Conservation (phyloP, 2,329 filamentous ascomycete species). For the Cercospora sojina region DNA sequence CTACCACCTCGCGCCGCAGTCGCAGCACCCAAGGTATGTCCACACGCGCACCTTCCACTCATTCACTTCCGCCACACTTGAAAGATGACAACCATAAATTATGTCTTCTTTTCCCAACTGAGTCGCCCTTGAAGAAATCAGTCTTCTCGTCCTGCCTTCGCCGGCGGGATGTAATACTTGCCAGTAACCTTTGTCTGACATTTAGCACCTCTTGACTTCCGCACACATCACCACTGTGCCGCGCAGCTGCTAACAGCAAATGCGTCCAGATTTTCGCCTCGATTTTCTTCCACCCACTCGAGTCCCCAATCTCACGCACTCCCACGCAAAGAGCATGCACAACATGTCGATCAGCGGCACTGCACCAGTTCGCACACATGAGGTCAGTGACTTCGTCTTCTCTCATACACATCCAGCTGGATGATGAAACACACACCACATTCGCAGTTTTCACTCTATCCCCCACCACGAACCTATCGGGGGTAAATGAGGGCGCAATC, state of each 20-base stretch:
- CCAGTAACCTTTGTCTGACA: constrained; percentile 83
- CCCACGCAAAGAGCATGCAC: neutral
- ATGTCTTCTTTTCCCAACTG: constrained; percentile 84
- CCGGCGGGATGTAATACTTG: constrained; percentile 76
- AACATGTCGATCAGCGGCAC: neutral
- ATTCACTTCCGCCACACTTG: constrained; percentile 24
- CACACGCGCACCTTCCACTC: neutral
- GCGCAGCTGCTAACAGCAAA: constrained; percentile 8
- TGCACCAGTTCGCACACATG: neutral
- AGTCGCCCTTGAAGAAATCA: constrained; percentile 83
- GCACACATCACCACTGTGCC: constrained; percentile 6
- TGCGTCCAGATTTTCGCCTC: neutral
- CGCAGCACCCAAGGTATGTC: neutral
- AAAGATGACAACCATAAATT: constrained; percentile 71
- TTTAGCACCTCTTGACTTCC: constrained; percentile 18
- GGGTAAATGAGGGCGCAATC: constrained; percentile 41
- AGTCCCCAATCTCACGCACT: neutral
- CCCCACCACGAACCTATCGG: constrained; percentile 43
- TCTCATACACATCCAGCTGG: constrained; percentile 21
- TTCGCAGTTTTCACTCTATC: constrained; percentile 83
- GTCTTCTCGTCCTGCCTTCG: constrained; percentile 63
- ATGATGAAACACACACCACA: constrained; percentile 58
- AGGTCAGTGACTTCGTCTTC: neutral
- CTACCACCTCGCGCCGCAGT: neutral
- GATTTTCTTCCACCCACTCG: neutral